These are phyloP conservation scores for Thozetella sp. DNA, from an alignment of 495 filamentous ascomycete genomes.

Conservation along the genomic window DNA sequence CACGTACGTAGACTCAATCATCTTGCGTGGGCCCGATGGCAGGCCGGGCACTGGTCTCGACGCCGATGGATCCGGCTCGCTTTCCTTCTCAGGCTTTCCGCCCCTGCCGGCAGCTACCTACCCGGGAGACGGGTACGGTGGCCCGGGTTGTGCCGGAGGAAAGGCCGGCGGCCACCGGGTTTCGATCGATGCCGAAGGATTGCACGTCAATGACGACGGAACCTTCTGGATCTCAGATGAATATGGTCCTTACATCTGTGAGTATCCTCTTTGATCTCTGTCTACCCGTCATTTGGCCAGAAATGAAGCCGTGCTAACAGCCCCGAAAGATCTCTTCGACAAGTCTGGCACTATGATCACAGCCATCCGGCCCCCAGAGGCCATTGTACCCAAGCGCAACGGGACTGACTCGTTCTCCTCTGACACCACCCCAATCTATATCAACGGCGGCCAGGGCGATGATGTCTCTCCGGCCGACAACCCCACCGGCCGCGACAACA, in stretches of 20 bases:
- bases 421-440: slow-evolving; percentile 59
- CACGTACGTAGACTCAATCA: slow-evolving; percentile 65
- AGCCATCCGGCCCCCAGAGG: slow-evolving; percentile 67
- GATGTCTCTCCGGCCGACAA: slow-evolving; percentile 40
- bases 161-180: slow-evolving; percentile 62
- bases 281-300: slow-evolving; percentile 1
- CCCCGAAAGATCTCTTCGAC: slow-evolving; percentile 47
- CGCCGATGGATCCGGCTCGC: slow-evolving; percentile 51
- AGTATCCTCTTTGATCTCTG: slow-evolving; percentile 21
- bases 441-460: slow-evolving; percentile 21
- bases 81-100: slow-evolving; percentile 60
- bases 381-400: slow-evolving; percentile 67
- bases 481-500: slow-evolving; percentile 67
- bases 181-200: slow-evolving; percentile 66
- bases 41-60: slow-evolving; percentile 67
- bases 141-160: slow-evolving; percentile 17
- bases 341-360: slow-evolving; percentile 56
- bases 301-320: slow-evolving; percentile 2
- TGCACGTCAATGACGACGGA: slow-evolving; percentile 60
- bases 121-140: slow-evolving; percentile 70
- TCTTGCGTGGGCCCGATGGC: slow-evolving; percentile 64
- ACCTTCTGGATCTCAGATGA: slow-evolving; percentile 76
- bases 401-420: slow-evolving; percentile 32
- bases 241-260: slow-evolving; percentile 70
- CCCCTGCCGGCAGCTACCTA: slow-evolving; percentile 66